A percentile compares a stretch with the other conserved stretches of the same genome.
These are phyloP conservation scores for Vanrija humicola DNA, from an alignment of 1,284 basidiomycete genomes.

Conservation along the genomic window DNA sequence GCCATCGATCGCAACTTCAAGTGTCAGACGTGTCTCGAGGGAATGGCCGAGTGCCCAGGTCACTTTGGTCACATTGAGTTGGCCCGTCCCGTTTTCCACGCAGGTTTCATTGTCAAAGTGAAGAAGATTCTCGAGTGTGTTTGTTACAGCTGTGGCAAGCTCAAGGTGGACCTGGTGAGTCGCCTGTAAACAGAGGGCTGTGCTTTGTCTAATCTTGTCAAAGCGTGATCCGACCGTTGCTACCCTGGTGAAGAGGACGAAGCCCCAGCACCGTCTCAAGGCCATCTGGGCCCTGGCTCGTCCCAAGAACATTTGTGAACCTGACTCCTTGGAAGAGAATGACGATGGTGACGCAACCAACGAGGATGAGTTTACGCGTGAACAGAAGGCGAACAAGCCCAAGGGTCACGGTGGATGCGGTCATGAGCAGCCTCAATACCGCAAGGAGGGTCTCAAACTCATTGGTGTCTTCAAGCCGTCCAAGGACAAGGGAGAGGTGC, in stretches of 20 bases:
- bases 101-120: slow-evolving; percentile 97
- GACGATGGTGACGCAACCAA: slow-evolving; percentile 69
- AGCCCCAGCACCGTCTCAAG: slow-evolving; percentile 83
- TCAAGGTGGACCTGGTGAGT: slow-evolving; percentile 96
- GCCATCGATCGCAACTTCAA: slow-evolving; percentile 98
- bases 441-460: slow-evolving; percentile 93
- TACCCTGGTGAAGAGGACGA: slow-evolving; percentile 76
- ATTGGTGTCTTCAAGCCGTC: slow-evolving; percentile 93
- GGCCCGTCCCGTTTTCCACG: slow-evolving; percentile 92
- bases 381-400: slow-evolving; percentile 18
- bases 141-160: slow-evolving; percentile 96
- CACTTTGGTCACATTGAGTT: slow-evolving; percentile 99
- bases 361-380: slow-evolving; percentile 57
- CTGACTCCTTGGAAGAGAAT: slow-evolving; percentile 59
- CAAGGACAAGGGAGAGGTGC: slow-evolving; percentile 74
- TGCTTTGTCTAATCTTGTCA: slow-evolving; percentile 24
- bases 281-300: slow-evolving; percentile 66
- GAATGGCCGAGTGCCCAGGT: slow-evolving; percentile 96
- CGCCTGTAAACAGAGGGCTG: slow-evolving; percentile 1
- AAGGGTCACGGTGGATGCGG: slow-evolving; percentile 92
- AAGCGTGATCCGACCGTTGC: slow-evolving; percentile 79
- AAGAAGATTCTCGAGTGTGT: slow-evolving; percentile 99
- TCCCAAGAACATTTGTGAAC: slow-evolving; percentile 74
- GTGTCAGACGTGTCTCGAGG: slow-evolving; percentile 98
- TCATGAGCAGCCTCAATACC: slow-evolving; percentile 80